phyloP scores from a whole-genome alignment of 805 yeast species.

The Metschnikowia amazonensis region DNA sequence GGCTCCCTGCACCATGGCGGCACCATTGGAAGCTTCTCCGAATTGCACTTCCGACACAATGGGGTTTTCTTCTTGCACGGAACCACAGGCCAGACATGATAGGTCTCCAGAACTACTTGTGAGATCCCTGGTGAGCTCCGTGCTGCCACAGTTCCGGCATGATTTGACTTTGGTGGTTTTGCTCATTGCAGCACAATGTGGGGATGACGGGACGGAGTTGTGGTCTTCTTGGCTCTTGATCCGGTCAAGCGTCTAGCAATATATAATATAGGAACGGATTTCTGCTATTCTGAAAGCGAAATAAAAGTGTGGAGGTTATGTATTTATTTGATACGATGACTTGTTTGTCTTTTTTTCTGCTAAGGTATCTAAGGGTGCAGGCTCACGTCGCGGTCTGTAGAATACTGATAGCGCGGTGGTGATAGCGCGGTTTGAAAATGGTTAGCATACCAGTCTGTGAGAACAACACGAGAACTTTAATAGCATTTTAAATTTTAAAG shows the following conservation, averaged over 20 bases:
- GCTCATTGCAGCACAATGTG: slow-evolving; percentile 7
- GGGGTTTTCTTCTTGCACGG: slow-evolving; percentile 85
- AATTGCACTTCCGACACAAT: slow-evolving; percentile 94
- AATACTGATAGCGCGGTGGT: background rate
- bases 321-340: background rate
- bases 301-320: background rate
- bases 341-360: slow-evolving; percentile 4
- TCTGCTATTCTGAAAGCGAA: too few relatives aligned
- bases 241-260: background rate
- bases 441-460: too few relatives aligned
- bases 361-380: slow-evolving; percentile 1
- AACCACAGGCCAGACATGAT: slow-evolving; percentile 80
- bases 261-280: background rate
- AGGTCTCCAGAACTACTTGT: slow-evolving; percentile 54
- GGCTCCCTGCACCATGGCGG: slow-evolving; percentile 93
- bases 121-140: slow-evolving; percentile 16
- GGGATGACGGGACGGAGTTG: background rate
- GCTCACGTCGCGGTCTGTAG: slow-evolving; percentile 2
- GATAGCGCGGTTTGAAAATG: too few relatives aligned
- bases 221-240: background rate
- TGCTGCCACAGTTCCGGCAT: slow-evolving; percentile 17
- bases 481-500: too few relatives aligned
- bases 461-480: too few relatives aligned
- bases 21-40: slow-evolving; percentile 89
- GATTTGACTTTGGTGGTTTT: slow-evolving; percentile 10